Base-by-base conservation (phyloP, 1,284 basidiomycete species). In the Ustilago hordei region DNA sequence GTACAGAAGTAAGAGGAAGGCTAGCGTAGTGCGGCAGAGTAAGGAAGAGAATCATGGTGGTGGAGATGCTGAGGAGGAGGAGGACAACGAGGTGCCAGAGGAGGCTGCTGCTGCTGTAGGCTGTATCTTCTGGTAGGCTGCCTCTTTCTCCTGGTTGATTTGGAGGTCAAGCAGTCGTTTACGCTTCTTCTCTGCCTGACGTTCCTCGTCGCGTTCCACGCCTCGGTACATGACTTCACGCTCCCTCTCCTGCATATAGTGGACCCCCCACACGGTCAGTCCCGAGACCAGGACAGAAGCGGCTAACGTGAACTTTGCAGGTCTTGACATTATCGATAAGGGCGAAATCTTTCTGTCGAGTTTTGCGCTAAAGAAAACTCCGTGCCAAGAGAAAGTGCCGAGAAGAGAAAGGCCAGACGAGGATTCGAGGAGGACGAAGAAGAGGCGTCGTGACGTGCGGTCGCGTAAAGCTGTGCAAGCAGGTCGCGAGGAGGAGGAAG, bases 181-280 rank as follows among this genome's bases (percentile, higher is more conserved):
- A 31, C 79, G 64, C 56, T 61, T 61, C 65, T 82, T 83, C 61
- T 84, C 84, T 38, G 59, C 77, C 58, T 80, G 78, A 11, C 84
- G 67, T 13, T 74, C 75, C 45, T 80, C 81, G 63, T 85, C 84
- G 56, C 83, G 70, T 67, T 83, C 75, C 11, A 85, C 84, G 45
- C 84, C 84, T 28, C 73, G 70, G 72, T 84, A 82, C 84, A 85
- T 85, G 45, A 74, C 71, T 82, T 95, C 91, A 63, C 92, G 91
- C 86, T 99, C 95, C 81, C 91, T 89, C 50, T 90, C 88, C 87
- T 99, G 96, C 73, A 96, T 90, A 81, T 90, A 93, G 86, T 98
- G 96, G 7, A 99, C 96, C 23, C 91, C 94, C 91, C 92, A 95
- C 82, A 99, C 91, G 7, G 93, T 93, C 36, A 91, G 87, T 1